phyloP scores from a whole-genome alignment of 179 eudicot genomes.

The Silene coronaria region DNA sequence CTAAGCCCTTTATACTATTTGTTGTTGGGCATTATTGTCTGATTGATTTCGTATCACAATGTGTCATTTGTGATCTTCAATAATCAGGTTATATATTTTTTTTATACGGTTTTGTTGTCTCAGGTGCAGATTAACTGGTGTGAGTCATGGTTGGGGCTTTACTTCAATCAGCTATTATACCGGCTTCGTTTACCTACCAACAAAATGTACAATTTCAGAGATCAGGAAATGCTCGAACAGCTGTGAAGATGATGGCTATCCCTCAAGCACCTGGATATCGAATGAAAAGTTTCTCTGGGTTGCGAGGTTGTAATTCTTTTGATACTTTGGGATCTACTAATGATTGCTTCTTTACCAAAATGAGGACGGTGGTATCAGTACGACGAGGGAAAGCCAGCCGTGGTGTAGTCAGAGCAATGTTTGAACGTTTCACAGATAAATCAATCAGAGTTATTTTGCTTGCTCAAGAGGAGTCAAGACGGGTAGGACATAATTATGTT shows the following conservation, averaged over 20 bases:
- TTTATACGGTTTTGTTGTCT: conserved; percentile 14
- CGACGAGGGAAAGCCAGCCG: conserved; percentile 48
- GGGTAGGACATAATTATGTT: conserved; percentile 90
- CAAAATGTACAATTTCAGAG: conserved; percentile 45
- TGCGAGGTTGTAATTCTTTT: conserved; percentile 57
- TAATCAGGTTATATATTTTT: not conserved
- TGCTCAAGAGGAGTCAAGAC: conserved; percentile 91
- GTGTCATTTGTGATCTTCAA: not conserved
- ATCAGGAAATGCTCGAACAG: conserved; percentile 40
- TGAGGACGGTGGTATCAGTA: conserved; percentile 22
- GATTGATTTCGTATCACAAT: not conserved
- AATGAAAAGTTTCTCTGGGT: conserved; percentile 57
- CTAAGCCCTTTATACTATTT: not conserved
- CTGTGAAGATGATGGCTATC: conserved; percentile 48
- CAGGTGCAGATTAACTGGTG: conserved; percentile 29
- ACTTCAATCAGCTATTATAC: conserved; percentile 52
- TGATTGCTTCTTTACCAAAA: conserved; percentile 39
- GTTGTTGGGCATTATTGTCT: not conserved
- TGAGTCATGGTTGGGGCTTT: conserved; percentile 70
- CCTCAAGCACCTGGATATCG: conserved; percentile 39
- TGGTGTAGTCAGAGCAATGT: conserved; percentile 67
- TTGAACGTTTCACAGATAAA: conserved; percentile 89
- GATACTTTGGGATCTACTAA: conserved; percentile 38
- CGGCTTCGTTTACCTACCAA: conserved; percentile 43
- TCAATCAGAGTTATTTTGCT: conserved; percentile 95